Conservation (phyloP, 1,284 basidiomycete genomes). For the Apiotrichum porosum region DNA sequence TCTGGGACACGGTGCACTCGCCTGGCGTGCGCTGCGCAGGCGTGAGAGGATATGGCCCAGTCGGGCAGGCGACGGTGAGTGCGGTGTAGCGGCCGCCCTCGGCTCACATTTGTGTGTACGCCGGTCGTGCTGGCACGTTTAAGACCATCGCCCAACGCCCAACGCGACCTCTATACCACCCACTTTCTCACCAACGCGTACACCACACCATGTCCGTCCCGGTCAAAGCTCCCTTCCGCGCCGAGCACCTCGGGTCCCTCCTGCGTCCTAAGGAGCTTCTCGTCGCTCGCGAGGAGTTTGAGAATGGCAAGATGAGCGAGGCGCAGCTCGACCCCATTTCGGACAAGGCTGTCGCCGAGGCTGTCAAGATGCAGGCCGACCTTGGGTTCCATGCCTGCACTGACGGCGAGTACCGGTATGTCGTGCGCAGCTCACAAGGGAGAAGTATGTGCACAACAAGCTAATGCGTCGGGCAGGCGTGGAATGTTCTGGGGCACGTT, state of each 20-base stretch:
- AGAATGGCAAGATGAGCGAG: constrained; percentile 29
- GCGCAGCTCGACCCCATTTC: constrained; percentile 39
- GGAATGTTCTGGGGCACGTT: constrained; percentile 53
- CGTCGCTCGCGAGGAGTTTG: constrained; percentile 27
- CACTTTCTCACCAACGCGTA: too few relatives aligned
- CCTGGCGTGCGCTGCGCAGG: too few relatives aligned
- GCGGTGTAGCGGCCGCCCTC: too few relatives aligned
- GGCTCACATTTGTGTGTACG: too few relatives aligned
- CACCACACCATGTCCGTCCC: not conserved
- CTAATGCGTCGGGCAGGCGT: constrained; percentile 15
- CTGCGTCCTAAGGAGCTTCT: constrained; percentile 40
- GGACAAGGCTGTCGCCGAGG: constrained; percentile 45
- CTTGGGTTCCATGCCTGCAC: constrained; percentile 42
- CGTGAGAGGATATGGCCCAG: too few relatives aligned
- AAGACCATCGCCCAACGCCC: too few relatives aligned
- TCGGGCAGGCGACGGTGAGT: too few relatives aligned
- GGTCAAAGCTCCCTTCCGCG: constrained; percentile 38
- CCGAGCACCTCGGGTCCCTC: constrained; percentile 45
- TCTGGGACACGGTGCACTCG: too few relatives aligned
- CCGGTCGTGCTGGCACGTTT: too few relatives aligned
- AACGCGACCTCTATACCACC: too few relatives aligned
- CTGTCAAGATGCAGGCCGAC: constrained; percentile 40
- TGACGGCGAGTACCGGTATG: constrained; percentile 46
- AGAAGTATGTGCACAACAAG: not conserved
- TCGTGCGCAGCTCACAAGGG: not conserved